Evolutionary conservation across 1,284 basidiomycete genomes (phyloP).

Genomic region (Ganoderma lucidum): DNA sequence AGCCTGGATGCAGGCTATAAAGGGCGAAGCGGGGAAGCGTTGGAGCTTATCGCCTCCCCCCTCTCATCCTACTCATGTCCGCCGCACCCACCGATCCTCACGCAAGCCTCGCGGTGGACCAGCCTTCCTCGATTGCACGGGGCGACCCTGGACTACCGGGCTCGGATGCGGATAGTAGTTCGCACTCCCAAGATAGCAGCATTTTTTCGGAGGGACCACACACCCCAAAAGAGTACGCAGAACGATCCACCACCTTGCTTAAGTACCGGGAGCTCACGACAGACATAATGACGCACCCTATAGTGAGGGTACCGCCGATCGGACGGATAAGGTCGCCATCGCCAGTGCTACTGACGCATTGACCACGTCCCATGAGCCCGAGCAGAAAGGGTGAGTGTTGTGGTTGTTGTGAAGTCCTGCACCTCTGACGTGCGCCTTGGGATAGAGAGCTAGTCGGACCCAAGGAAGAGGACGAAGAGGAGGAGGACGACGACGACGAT

Average conservation of each 20-base stretch:
- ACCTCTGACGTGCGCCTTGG: not conserved
- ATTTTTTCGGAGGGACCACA: not conserved
- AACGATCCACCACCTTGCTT: not conserved
- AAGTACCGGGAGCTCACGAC: not conserved
- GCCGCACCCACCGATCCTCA: not conserved
- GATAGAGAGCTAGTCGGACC: not conserved
- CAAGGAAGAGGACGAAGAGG: not conserved
- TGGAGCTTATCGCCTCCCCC: conserved; percentile 3
- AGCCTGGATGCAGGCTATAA: not conserved
- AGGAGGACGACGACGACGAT: not conserved
- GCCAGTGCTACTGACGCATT: not conserved
- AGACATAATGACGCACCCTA: not conserved
- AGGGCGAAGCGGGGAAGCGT: not conserved
- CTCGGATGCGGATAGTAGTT: not conserved
- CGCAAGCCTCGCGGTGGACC: not conserved
- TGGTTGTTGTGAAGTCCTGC: not conserved
- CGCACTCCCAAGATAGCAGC: conserved; percentile 2
- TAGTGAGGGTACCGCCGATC: not conserved
- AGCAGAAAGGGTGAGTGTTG: not conserved
- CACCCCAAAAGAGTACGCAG: conserved; percentile 2
- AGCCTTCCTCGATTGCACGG: not conserved
- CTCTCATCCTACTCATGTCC: not conserved
- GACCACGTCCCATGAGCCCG: not conserved
- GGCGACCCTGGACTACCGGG: not conserved
- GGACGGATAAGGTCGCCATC: not conserved